Percentiles rank a stretch among this genome's conserved stretches.
Evolutionary conservation across 176 grass and related monocot species (phyloP).

Genomic region (Carex littledalei): DNA sequence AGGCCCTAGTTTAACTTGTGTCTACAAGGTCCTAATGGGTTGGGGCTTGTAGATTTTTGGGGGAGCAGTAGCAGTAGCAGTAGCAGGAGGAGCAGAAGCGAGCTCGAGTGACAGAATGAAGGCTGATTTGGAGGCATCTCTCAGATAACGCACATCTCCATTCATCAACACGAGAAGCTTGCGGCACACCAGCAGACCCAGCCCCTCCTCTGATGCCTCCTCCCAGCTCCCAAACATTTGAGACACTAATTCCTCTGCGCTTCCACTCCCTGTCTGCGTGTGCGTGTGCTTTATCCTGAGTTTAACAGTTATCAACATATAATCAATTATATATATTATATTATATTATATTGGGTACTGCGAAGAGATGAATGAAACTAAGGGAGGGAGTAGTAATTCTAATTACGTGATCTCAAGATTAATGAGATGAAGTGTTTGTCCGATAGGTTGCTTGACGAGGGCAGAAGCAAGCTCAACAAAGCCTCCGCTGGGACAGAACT

Average conservation of each 20-base stretch:
- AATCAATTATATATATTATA: not conserved
- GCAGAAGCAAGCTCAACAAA: constrained; percentile 53
- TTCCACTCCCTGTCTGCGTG: constrained; percentile 27
- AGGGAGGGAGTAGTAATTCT: not conserved
- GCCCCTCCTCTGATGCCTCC: constrained; percentile 50
- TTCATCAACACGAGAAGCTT: constrained; percentile 93
- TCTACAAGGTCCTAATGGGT: constrained; percentile 13
- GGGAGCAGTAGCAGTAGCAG: constrained; percentile 6
- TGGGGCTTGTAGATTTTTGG: no score
- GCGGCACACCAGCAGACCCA: constrained; percentile 63
- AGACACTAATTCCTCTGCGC: constrained; percentile 54
- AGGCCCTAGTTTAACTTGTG: not conserved
- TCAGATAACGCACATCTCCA: constrained; percentile 61
- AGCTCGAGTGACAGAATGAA: constrained; percentile 80
- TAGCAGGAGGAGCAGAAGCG: constrained; percentile 41
- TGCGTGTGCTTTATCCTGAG: constrained; percentile 57
- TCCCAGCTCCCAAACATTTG: constrained; percentile 68
- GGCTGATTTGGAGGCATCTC: constrained; percentile 59
- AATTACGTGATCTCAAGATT: constrained; percentile 69
- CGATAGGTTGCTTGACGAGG: constrained; percentile 54
- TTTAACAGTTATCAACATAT: not conserved
- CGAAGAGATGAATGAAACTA: not conserved
- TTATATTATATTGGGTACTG: not conserved
- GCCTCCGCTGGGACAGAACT: constrained; percentile 73
- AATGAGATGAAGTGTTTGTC: constrained; percentile 69